Percentiles rank a stretch among this genome's conserved stretches.
Conservation (phyloP, 2,329 filamentous ascomycete genomes). For the Apiospora koreana region DNA sequence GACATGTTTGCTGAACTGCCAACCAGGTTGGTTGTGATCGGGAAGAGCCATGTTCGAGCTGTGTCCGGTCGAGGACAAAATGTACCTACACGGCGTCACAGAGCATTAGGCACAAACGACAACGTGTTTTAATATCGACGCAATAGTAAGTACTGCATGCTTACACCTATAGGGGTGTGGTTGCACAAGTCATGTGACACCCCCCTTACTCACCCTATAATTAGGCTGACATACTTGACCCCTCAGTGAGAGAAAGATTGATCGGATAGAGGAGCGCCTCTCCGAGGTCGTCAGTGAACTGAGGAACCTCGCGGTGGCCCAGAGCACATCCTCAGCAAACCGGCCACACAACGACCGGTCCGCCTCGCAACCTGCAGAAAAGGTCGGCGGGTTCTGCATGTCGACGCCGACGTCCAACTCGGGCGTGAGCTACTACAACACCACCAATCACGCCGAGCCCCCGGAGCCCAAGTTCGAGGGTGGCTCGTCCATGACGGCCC, state of each 20-base stretch:
- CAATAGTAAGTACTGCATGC: constrained; percentile 12
- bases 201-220: too few species aligned
- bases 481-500: constrained; percentile 49
- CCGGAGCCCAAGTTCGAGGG: constrained; percentile 48
- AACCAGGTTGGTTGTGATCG: constrained; percentile 15
- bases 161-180: neutral
- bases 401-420: neutral
- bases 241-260: constrained; percentile 26
- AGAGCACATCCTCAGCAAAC: constrained; percentile 15
- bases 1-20: neutral
- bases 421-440: neutral
- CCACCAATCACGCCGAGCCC: neutral
- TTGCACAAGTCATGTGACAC: neutral
- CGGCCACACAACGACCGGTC: neutral
- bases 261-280: constrained; percentile 31
- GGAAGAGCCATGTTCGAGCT: constrained; percentile 14
- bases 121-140: constrained; percentile 14
- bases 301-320: constrained; percentile 21
- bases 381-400: constrained; percentile 16
- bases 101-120: constrained; percentile 7
- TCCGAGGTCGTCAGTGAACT: constrained; percentile 26
- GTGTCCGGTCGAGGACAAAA: constrained; percentile 8
- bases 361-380: constrained; percentile 38
- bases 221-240: neutral
- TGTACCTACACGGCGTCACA: constrained; percentile 11